A percentile compares a stretch with the other conserved stretches of the same genome.
Conservation (phyloP, 352 stramenopile species). For the Aphanomyces invadans region DNA sequence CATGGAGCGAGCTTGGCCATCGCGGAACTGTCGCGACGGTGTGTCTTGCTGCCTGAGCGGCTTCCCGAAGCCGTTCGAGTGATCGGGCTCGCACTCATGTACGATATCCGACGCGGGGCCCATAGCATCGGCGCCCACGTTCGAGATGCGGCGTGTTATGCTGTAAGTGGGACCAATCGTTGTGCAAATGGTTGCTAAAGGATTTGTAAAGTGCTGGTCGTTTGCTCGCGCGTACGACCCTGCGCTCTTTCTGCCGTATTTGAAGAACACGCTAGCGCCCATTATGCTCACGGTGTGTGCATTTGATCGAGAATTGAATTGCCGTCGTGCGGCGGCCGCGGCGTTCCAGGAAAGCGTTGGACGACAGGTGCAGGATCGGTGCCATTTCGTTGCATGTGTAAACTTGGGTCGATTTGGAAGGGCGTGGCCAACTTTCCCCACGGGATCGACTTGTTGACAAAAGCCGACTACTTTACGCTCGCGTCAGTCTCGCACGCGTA, state of each 20-base stretch:
- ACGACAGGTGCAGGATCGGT: slow-evolving; percentile 79
- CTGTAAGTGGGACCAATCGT: slow-evolving; percentile 23
- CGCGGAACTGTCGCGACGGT: slow-evolving; percentile 91
- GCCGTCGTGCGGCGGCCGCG: slow-evolving; percentile 93
- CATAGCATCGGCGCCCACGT: slow-evolving; percentile 96
- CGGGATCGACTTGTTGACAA: slow-evolving; percentile 95
- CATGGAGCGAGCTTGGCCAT: slow-evolving; percentile 96
- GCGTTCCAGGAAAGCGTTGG: slow-evolving; percentile 96
- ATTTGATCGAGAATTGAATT: slow-evolving; percentile 98
- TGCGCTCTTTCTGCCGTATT: slow-evolving; percentile 81
- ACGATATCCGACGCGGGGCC: slow-evolving; percentile 92
- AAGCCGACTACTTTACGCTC: slow-evolving; percentile 97
- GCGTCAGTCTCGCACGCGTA: slow-evolving; percentile 88
- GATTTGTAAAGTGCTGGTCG: slow-evolving; percentile 97
- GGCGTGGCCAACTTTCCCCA: slow-evolving; percentile 90
- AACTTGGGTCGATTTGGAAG: slow-evolving; percentile 52
- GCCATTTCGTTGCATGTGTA: too few species aligned
- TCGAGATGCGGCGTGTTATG: slow-evolving; percentile 96
- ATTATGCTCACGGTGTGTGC: slow-evolving; percentile 92
- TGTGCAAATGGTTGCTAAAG: too few species aligned
- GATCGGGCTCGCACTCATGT: slow-evolving; percentile 87
- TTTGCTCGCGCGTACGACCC: slow-evolving; percentile 94
- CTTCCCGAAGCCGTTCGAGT: slow-evolving; percentile 90
- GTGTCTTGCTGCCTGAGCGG: slow-evolving; percentile 90
- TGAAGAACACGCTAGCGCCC: slow-evolving; percentile 80